These are phyloP conservation scores for Ophiocordyceps polyrhachis-furcata DNA, from an alignment of 2,329 filamentous ascomycete genomes.

Conservation along the genomic window DNA sequence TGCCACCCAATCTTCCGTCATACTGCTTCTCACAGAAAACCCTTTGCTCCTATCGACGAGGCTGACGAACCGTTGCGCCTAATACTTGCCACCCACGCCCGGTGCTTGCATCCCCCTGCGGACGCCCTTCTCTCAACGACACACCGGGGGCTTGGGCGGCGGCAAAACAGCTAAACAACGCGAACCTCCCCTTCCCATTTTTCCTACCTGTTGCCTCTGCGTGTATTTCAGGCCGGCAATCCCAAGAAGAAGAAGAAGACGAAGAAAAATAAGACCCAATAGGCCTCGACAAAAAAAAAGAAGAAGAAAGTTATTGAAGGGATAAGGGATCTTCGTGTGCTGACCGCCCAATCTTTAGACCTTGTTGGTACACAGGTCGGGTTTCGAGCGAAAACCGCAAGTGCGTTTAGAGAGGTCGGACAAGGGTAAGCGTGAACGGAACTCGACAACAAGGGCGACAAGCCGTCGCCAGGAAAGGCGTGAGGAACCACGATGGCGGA, in stretches of 20 bases:
- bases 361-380: not conserved
- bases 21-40: not conserved
- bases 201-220: not conserved
- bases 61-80: conserved; percentile 1
- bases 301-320: not conserved
- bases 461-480: not conserved
- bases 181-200: not conserved
- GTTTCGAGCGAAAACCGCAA: not conserved
- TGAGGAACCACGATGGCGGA: not conserved
- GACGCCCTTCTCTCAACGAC: not conserved
- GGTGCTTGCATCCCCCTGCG: not conserved
- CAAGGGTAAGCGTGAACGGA: not conserved
- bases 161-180: not conserved
- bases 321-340: not conserved
- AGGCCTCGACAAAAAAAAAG: not conserved
- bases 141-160: not conserved
- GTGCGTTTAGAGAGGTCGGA: not conserved
- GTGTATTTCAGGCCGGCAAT: not conserved
- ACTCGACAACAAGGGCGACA: not conserved
- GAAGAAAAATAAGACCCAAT: too few species aligned
- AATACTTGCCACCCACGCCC: not conserved
- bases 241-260: too few species aligned
- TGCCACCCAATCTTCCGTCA: too few species aligned
- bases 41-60: not conserved
- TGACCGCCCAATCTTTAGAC: not conserved